These are phyloP conservation scores for Perkinsus marinus DNA, from an alignment of 169 alveolate genomes.

Conservation along the genomic window DNA sequence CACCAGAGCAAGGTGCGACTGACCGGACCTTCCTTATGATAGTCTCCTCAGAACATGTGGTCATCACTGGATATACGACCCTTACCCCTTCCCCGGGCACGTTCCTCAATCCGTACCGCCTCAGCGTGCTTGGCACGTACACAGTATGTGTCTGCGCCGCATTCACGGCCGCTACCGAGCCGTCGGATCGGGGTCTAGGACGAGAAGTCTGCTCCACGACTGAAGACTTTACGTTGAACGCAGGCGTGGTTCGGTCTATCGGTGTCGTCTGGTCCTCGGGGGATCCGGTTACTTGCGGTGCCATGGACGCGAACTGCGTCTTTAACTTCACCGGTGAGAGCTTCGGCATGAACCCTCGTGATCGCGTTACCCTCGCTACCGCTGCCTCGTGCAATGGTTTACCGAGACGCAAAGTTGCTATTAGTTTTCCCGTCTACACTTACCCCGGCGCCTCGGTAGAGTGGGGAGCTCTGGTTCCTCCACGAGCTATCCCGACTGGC, in stretches of 20 bases:
- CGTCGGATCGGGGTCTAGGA: not conserved
- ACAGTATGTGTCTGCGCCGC: not conserved
- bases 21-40: not conserved
- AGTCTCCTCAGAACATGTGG: not conserved
- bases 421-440: not conserved
- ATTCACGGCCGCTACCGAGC: not conserved
- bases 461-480: not conserved
- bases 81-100: not conserved
- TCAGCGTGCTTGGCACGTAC: not conserved
- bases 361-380: not conserved
- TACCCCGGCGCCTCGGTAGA: not conserved
- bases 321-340: not conserved
- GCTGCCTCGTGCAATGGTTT: not conserved
- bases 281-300: not conserved
- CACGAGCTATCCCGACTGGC: not conserved
- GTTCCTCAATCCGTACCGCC: not conserved
- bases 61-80: not conserved
- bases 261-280: not conserved
- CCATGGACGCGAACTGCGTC: not conserved
- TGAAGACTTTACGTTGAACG: not conserved
- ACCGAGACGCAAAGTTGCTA: not conserved
- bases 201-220: not conserved
- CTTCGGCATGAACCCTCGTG: not conserved
- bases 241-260: not conserved
- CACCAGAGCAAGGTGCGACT: not conserved